These are phyloP conservation scores for Corylus heterophylla DNA, from an alignment of 306 rosid genomes.

Conservation along the genomic window DNA sequence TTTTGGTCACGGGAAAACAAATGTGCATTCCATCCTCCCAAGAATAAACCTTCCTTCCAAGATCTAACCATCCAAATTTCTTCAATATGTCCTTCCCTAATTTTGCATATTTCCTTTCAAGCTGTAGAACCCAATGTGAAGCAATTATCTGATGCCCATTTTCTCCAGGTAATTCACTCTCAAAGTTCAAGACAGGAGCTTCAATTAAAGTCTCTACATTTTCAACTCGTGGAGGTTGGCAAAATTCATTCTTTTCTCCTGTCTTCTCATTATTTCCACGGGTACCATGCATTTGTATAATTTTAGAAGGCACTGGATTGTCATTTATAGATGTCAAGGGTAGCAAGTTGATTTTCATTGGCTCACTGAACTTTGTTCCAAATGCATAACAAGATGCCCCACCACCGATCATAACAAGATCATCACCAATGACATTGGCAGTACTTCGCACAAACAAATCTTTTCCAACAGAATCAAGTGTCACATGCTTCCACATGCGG, in stretches of 20 bases:
- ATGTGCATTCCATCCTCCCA: constrained; percentile 62
- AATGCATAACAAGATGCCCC: constrained; percentile 96
- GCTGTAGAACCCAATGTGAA: constrained; percentile 58
- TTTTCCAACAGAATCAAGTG: constrained; percentile 58
- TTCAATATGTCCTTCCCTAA: constrained; percentile 82
- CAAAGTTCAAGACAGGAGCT: constrained; percentile 31
- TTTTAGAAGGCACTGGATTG: constrained; percentile 32
- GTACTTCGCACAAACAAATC: constrained; percentile 92
- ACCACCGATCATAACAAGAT: constrained; percentile 82
- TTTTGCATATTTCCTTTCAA: constrained; percentile 74
- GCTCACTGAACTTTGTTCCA: constrained; percentile 94
- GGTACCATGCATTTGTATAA: constrained; percentile 20
- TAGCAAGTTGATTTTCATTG: constrained; percentile 64
- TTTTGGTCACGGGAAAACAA: constrained; percentile 66
- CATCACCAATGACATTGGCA: constrained; percentile 61
- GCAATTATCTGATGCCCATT: constrained; percentile 33
- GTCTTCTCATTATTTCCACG: constrained; percentile 33
- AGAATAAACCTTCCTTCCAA: constrained; percentile 67
- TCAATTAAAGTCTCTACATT: constrained; percentile 34
- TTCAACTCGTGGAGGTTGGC: constrained; percentile 31
- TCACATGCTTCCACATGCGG: constrained; percentile 62
- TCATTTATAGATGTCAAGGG: constrained; percentile 39
- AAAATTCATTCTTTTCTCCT: constrained; percentile 23
- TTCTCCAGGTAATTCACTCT: constrained; percentile 26
- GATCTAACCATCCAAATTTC: constrained; percentile 89